Evolutionary conservation across 2,329 filamentous ascomycete genomes (phyloP), one percentile per base, ranked within the genome.

Genomic region (Cladobotryum mycophilum): DNA sequence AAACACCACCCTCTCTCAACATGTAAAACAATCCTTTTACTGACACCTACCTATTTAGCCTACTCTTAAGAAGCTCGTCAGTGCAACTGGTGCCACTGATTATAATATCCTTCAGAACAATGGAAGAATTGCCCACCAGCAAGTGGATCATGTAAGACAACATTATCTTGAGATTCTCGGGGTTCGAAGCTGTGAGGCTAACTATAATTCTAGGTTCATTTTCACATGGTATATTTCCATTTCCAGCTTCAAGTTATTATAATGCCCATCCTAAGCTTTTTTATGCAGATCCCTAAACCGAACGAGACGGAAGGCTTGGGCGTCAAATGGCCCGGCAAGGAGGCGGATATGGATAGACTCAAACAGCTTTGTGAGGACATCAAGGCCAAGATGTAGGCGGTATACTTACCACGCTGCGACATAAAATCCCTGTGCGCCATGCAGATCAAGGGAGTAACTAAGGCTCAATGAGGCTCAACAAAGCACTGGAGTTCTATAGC

Each of bases 21-120:
- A 5, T 25, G 9, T 30, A 30, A 4, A 17, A 12, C 3, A 42
- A n/a, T 35, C 45, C 3, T 43, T 25, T 18, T 33, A 44, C 9
- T 34, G 17, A 15, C 20, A 14, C 41, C 30, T 18, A 13, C 14
- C 2, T 15, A 17, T 34, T 20, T 34, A 71, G 68, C 68, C 68
- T 42, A 65, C 64, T 14, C 85, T 89, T 44, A 96, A 96, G 80
- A 92, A 88, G 70, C 81, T 99, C 44, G 90, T 86, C 45, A 70
- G 76, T 17, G 92, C 90, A 25, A 83, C 81, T 4, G 88, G 88
- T 36, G 84, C 86, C 4, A 74, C 76, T 47, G 80, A 97, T 69
- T 99, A 89, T 77, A 99, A 99, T 65, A 80, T 99, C 45, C 75
- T 99, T 53, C 93, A 99, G 74, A 99, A 99, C 74, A 99, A 99